Conservation (phyloP, 257 asterid genomes). For the Nicotiana noctiflora region DNA sequence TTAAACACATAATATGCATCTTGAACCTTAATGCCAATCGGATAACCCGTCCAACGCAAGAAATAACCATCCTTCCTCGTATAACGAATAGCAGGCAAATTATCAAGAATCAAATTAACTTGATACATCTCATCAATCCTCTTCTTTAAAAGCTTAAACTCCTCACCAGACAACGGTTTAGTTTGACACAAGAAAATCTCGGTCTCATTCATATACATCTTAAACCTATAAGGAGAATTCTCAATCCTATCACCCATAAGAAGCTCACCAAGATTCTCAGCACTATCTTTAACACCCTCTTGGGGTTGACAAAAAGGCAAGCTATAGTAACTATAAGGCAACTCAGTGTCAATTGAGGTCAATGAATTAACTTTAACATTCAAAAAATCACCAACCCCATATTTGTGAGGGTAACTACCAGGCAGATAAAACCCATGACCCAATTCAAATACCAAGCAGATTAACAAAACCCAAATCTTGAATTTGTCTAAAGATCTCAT, state of each 20-base stretch:
- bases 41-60: conserved; percentile 83
- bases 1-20: conserved; percentile 62
- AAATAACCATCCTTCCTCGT: conserved; percentile 57
- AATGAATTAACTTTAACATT: conserved; percentile 80
- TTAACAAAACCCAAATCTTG: conserved; percentile 57
- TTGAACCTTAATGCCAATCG: conserved; percentile 62
- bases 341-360: conserved; percentile 81
- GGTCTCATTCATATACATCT: conserved; percentile 66
- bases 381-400: conserved; percentile 63
- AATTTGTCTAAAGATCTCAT: conserved; percentile 46
- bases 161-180: conserved; percentile 55
- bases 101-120: conserved; percentile 74
- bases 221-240: conserved; percentile 80
- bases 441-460: conserved; percentile 30
- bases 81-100: conserved; percentile 79
- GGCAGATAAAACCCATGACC: conserved; percentile 84
- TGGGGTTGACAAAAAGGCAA: conserved; percentile 66
- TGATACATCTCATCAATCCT: conserved; percentile 89
- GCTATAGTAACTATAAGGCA: conserved; percentile 78
- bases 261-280: conserved; percentile 87
- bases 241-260: conserved; percentile 95
- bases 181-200: conserved; percentile 67
- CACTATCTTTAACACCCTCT: conserved; percentile 81
- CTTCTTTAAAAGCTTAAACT: conserved; percentile 66
- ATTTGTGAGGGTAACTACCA: conserved; percentile 81